These are phyloP conservation scores for Kwoniella heveanensis DNA, from an alignment of 768 basidiomycete species.

Conservation along the genomic window DNA sequence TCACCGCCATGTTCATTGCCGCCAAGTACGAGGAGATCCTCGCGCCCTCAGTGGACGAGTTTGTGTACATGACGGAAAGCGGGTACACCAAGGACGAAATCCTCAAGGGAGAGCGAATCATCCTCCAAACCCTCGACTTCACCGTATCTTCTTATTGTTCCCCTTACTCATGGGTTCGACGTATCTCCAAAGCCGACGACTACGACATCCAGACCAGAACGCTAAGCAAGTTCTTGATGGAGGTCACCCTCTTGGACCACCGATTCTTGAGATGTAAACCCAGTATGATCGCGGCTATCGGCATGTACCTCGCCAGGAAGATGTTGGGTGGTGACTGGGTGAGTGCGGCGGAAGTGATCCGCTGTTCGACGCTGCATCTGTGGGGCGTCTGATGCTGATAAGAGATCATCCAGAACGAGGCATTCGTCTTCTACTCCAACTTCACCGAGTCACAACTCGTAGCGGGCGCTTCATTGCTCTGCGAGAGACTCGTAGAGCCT, in stretches of 20 bases:
- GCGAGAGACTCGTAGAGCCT: constrained; percentile 77
- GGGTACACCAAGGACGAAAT: constrained; percentile 94
- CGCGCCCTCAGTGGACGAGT: constrained; percentile 90
- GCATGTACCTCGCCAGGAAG: constrained; percentile 91
- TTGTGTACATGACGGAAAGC: constrained; percentile 96
- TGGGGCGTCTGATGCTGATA: too few species aligned
- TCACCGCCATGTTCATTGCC: constrained; percentile 98
- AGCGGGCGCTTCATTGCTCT: constrained; percentile 75
- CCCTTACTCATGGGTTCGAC: constrained; percentile 98
- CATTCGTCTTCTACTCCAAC: constrained; percentile 89
- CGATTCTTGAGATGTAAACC: constrained; percentile 92
- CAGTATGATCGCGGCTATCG: constrained; percentile 87
- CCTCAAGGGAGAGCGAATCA: constrained; percentile 94
- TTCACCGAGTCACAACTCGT: constrained; percentile 85
- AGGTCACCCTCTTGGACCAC: constrained; percentile 89
- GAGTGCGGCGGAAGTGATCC: constrained; percentile 60
- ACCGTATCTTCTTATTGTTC: constrained; percentile 96
- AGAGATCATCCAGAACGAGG: constrained; percentile 70
- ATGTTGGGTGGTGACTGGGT: constrained; percentile 98
- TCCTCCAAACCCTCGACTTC: constrained; percentile 90
- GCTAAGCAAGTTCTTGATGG: constrained; percentile 94
- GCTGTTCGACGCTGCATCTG: too few species aligned
- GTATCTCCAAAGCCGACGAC: constrained; percentile 97
- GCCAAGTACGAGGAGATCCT: constrained; percentile 99
- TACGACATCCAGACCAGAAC: constrained; percentile 98